These are phyloP conservation scores for Tephrocybe sp. DNA, from an alignment of 768 basidiomycete genomes.

Conservation along the genomic window DNA sequence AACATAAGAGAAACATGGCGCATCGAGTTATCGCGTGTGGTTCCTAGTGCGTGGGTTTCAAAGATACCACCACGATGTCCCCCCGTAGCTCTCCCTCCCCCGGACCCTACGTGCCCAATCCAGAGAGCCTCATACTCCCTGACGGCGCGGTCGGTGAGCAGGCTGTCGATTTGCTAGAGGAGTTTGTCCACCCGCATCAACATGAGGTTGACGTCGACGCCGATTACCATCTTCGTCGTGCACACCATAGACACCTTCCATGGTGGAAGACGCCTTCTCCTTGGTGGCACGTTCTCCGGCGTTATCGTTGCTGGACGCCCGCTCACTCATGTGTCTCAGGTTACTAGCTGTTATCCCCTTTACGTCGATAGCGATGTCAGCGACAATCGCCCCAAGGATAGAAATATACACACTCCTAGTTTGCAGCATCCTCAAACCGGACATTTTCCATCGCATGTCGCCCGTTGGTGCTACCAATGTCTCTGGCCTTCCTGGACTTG, in stretches of 20 bases:
- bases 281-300: constrained; percentile 53
- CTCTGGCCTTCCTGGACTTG: not conserved
- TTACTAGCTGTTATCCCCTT: constrained; percentile 55
- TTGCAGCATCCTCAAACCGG: constrained; percentile 68
- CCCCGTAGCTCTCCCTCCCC: constrained; percentile 14
- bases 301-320: not conserved
- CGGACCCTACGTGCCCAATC: constrained; percentile 26
- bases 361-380: constrained; percentile 50
- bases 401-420: constrained; percentile 75
- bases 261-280: constrained; percentile 81
- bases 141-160: constrained; percentile 48
- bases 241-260: constrained; percentile 34
- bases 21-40: constrained; percentile 1
- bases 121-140: constrained; percentile 40
- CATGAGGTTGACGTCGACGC: constrained; percentile 24
- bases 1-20: no score
- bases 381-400: constrained; percentile 68
- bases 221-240: constrained; percentile 18
- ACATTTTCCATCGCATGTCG: constrained; percentile 36
- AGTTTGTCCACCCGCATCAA: constrained; percentile 43
- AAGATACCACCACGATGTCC: constrained; percentile 8
- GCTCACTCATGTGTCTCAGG: constrained; percentile 40
- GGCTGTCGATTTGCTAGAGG: constrained; percentile 44
- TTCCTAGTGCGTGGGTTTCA: constrained; percentile 4
- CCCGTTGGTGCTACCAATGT: constrained; percentile 11